Base-by-base conservation (phyloP, 1,139 yeast genomes). In the Candida tunisiensis region DNA sequence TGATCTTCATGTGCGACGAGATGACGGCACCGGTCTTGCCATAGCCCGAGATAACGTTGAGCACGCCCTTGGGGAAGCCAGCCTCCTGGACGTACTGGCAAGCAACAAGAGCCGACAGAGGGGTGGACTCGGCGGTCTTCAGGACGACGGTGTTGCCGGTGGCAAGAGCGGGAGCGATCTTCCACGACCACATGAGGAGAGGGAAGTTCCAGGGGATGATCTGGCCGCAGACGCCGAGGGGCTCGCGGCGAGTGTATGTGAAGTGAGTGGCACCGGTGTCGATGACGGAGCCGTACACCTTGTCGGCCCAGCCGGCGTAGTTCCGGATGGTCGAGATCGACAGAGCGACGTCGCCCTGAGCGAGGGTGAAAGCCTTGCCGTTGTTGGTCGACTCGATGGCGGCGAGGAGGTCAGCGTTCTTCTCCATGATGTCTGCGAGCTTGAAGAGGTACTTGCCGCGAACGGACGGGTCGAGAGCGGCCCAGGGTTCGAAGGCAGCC, bases 121-220 rank as follows among this genome's bases (percentile, higher is more conserved):
- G 92, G 29, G 93, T 78, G 33, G 79, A 67, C 57, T 78, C 88
- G 26, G 93, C 85, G 28, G 85, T 62, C 60, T 78, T 78, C 53
- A 79, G 56, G 31, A 79, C 80, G 41, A 75, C 64, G 33, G 85
- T 69, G 62, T 77, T 77, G 57, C 91, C 91, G 33, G 82, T 61
- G 33, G 82, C 80, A 41, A 79, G 56, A 31, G 85, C 88, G 29
- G 93, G 92, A 33, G 78, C 88, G 35, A 79, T 59, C 57, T 78
- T 78, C 93, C 92, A 78, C 11, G 83, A 56, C 59, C 75, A 70
- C 82, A 79, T 74, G 50, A 77, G 60, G 38, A 79, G 55, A 39
- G 92, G 92, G 70, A 77, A 79, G 55, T 78, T 78, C 92, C 92
- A 78, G 41, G 92, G 91, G 41, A 78, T 74, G 40, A 75, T 72